Evolutionary conservation across 768 basidiomycete genomes (phyloP).

Genomic region (Suillus subluteus): DNA sequence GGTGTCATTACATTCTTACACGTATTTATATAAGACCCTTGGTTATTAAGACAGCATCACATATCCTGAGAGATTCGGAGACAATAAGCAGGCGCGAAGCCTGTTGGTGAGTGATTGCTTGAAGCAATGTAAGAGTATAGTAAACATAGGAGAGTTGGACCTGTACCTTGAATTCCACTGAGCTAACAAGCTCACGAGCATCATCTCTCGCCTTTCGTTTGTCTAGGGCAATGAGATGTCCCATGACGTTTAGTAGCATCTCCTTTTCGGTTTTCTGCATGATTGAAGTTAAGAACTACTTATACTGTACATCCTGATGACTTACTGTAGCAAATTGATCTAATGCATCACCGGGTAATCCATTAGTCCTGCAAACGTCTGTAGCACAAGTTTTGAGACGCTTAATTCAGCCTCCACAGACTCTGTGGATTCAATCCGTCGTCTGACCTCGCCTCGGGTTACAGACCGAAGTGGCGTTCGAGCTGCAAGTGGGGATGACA

Average conservation of each 20-base stretch:
- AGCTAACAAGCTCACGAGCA: background rate
- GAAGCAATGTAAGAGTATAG: constrained; percentile 3
- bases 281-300: background rate
- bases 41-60: too few relatives aligned
- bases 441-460: background rate
- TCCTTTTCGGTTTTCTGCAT: background rate
- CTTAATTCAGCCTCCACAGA: background rate
- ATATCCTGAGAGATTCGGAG: constrained; percentile 14
- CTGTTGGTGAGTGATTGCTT: constrained; percentile 9
- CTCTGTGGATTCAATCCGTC: background rate
- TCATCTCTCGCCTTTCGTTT: background rate
- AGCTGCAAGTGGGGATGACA: background rate
- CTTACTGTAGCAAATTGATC: constrained; percentile 1
- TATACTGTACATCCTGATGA: constrained; percentile 2
- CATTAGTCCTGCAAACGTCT: background rate
- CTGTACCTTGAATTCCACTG: background rate
- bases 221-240: background rate
- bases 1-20: too few relatives aligned
- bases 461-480: background rate
- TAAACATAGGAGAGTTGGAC: background rate
- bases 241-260: background rate
- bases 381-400: background rate
- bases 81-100: constrained; percentile 11
- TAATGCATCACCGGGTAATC: background rate
- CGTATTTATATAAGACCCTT: too few relatives aligned